These are phyloP conservation scores for Dryas drummondii DNA, from an alignment of 306 rosid genomes.

Conservation along the genomic window DNA sequence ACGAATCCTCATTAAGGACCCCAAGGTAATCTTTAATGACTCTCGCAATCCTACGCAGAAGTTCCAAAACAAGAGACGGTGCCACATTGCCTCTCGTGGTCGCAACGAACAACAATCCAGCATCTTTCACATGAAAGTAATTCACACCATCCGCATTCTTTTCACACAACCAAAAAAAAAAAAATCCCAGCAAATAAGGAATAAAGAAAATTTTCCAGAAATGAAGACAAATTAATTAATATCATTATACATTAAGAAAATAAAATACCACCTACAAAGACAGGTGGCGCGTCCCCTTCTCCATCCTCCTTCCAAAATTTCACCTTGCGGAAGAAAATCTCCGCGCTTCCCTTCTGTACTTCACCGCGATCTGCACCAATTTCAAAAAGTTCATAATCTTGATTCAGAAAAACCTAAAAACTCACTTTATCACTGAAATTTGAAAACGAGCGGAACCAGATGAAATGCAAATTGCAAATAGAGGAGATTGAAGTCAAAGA, in stretches of 20 bases:
- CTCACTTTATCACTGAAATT: not conserved
- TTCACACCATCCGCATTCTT: constrained; percentile 92
- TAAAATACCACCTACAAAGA: constrained; percentile 65
- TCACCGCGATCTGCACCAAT: constrained; percentile 78
- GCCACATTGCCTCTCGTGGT: constrained; percentile 75
- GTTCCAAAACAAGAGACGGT: constrained; percentile 85
- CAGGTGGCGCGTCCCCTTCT: constrained; percentile 93
- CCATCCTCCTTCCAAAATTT: constrained; percentile 87
- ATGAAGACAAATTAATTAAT: not conserved
- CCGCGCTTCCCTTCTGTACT: constrained; percentile 80
- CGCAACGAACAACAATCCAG: constrained; percentile 83
- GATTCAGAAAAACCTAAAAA: not conserved
- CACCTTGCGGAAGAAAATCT: constrained; percentile 82
- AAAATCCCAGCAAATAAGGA: not conserved
- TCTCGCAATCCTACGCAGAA: constrained; percentile 80
- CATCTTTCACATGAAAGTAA: constrained; percentile 90
- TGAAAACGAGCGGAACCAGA: not conserved
- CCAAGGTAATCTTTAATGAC: constrained; percentile 93
- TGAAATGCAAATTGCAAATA: not conserved
- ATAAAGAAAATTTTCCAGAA: constrained; percentile 9
- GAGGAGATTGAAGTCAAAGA: not conserved
- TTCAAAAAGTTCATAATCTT: not conserved
- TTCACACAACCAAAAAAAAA: not conserved
- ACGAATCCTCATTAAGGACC: constrained; percentile 83
- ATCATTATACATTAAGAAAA: not conserved